Percentiles rank a stretch among this genome's conserved stretches.
These are phyloP conservation scores for Rhynchospora pubera DNA, from an alignment of 176 grass and related monocot species.

Conservation along the genomic window DNA sequence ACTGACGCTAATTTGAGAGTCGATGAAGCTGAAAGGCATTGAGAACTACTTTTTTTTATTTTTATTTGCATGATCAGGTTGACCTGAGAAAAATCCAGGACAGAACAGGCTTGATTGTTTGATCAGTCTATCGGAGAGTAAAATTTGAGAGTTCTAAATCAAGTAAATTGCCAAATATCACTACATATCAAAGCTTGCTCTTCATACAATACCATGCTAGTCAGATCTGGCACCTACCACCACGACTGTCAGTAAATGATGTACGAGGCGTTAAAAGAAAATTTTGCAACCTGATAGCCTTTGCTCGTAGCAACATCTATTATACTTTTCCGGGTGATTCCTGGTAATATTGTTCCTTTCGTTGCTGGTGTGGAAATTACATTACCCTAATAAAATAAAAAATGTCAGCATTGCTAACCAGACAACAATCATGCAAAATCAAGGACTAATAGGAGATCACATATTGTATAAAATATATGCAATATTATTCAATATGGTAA, in stretches of 20 bases:
- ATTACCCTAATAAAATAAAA: conserved; percentile 45
- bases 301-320: conserved; percentile 79
- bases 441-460: neutral
- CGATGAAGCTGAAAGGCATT: neutral
- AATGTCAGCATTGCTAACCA: conserved; percentile 9
- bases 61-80: neutral
- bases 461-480: neutral
- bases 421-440: neutral
- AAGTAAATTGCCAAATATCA: conserved; percentile 1
- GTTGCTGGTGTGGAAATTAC: conserved; percentile 70
- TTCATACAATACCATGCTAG: neutral
- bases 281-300: conserved; percentile 54
- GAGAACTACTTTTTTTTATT: neutral
- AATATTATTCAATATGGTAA: neutral
- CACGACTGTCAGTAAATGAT: neutral
- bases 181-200: neutral
- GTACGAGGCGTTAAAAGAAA: conserved; percentile 14
- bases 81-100: neutral
- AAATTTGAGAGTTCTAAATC: conserved; percentile 14
- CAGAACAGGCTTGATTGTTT: neutral
- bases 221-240: neutral
- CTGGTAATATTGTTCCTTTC: conserved; percentile 93
- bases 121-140: neutral
- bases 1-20: neutral
- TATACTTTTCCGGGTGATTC: conserved; percentile 97